Base-by-base conservation (phyloP, 2,329 filamentous ascomycete species). In the Monosporascus sp. region DNA sequence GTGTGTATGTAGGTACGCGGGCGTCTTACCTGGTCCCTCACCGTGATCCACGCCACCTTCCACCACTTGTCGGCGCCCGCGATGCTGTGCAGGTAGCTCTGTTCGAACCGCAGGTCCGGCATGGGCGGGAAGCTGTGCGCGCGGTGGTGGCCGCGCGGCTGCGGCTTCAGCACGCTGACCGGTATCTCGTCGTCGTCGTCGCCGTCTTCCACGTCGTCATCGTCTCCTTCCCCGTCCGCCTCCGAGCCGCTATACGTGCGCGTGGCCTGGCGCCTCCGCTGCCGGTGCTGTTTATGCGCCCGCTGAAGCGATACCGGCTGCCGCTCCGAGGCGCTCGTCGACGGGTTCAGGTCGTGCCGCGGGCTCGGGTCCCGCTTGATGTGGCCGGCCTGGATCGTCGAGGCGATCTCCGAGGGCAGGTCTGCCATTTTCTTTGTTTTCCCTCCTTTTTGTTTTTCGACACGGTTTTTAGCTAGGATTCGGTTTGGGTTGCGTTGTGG, bases 11-110 rank as follows among this genome's bases (percentile, higher is more conserved):
- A 11, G 28, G 28, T 24, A 17, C 51, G 15, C 9, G n/a, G 31
- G 37, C 7, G 47, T 62, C 70, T 49, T 75, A 94, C 88, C 82
- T 97, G 94, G 72, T 99, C 94, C 65, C 90, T 80, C 37, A 89
- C 71, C 18, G 94, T 99, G 61, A 99, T 93, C 75, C 87, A 88
- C 7, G 82, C 79, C 35, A 99, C 82, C 68, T 84, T 84, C 75
- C 88, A 86, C 85, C 86, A 92, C 24, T 84, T 85, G 60, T 94
- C 83, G 37, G 91, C 91, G 52, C 84, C 79, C 59, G 87, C 82
- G 62, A 99, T 88, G 73, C 91, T 96, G 63, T 89, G 87, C 52
- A 99, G 81, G 71, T 99, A 99, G 78, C 92, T 97, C 80, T 99
- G 94, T 75, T 99, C 94, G 73, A 97, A 97, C 44, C 94, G 84